phyloP scores from a whole-genome alignment of 345 rosid species.

The Corymbia maculata region DNA sequence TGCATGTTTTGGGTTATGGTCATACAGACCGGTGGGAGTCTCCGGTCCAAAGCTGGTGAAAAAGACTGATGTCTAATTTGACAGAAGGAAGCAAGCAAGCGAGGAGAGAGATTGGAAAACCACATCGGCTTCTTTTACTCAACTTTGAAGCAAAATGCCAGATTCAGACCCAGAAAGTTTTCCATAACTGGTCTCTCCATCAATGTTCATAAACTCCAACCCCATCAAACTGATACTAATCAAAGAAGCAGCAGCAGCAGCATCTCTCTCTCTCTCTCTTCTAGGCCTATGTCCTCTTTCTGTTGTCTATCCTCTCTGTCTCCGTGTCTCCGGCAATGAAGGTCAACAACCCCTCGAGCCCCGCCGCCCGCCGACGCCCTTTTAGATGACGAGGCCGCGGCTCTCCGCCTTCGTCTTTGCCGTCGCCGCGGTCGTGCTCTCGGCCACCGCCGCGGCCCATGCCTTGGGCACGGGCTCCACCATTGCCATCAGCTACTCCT shows the following conservation, averaged over 20 bases:
- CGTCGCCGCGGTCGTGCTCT: neutral
- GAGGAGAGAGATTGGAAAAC: neutral
- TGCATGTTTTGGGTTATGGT: neutral
- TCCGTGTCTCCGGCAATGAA: neutral
- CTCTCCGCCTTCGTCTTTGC: neutral
- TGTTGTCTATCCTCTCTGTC: neutral
- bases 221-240: neutral
- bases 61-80: neutral
- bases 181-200: neutral
- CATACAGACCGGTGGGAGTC: neutral
- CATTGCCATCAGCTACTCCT: conserved; percentile 15
- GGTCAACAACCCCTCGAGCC: neutral
- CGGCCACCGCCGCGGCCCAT: neutral
- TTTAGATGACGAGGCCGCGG: neutral
- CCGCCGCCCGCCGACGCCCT: neutral
- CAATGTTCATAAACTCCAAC: neutral
- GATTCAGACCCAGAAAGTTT: neutral
- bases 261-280: neutral
- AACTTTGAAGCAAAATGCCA: neutral
- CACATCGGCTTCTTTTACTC: neutral
- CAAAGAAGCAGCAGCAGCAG: neutral
- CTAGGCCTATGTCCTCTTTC: neutral
- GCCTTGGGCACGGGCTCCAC: conserved; percentile 30
- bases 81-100: neutral
- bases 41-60: neutral